Evolutionary conservation across 441 rosid species (phyloP).

Genomic region (Corymbia calophylla): DNA sequence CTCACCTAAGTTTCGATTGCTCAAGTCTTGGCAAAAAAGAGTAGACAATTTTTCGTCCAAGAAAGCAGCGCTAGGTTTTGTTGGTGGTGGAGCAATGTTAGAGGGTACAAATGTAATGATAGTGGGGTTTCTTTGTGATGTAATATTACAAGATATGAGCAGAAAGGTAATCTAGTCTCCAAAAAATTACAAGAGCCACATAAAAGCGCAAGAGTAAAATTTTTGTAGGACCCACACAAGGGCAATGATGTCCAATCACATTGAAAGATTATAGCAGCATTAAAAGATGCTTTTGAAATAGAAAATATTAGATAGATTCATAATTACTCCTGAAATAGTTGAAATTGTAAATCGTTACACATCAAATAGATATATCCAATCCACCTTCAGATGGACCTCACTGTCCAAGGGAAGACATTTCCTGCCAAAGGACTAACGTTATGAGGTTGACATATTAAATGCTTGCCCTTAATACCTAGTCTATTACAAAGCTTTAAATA

Average conservation of each 20-base stretch:
- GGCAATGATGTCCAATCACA: not conserved
- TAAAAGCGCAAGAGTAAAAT: fast-evolving
- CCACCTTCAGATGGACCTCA: not conserved
- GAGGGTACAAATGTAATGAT: not conserved
- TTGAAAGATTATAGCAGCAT: not conserved
- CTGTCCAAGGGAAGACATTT: not conserved
- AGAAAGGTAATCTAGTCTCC: not conserved
- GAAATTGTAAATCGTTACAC: not conserved
- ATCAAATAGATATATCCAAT: fast-evolving
- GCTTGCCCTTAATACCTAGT: not conserved
- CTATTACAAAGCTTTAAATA: not conserved
- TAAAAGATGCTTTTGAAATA: not conserved
- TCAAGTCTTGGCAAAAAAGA: fast-evolving
- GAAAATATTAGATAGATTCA: not conserved
- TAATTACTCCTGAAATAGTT: not conserved
- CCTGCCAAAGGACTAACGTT: not conserved
- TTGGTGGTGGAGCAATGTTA: not conserved
- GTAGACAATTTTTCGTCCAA: not conserved
- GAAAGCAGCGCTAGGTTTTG: not conserved
- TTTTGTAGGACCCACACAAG: not conserved
- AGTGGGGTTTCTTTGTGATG: fast-evolving
- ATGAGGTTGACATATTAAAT: not conserved
- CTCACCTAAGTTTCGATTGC: not conserved
- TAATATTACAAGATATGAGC: not conserved
- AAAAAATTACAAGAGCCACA: not conserved